Conservation (phyloP, 345 rosid species). For the Kandelia obovata region DNA sequence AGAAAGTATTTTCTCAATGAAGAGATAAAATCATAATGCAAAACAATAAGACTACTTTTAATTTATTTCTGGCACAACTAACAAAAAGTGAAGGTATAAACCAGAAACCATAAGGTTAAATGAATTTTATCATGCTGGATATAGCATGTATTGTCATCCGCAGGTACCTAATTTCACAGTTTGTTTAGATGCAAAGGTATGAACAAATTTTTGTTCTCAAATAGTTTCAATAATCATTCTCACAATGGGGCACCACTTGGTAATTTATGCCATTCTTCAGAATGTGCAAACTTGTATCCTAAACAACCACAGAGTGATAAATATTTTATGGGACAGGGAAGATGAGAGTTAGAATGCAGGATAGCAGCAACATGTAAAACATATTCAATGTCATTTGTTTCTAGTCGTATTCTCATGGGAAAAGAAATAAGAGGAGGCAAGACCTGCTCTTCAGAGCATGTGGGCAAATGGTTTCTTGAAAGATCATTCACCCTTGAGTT, state of each 20-base stretch:
- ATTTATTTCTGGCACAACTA: not conserved
- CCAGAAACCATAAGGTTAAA: not conserved
- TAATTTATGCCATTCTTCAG: not conserved
- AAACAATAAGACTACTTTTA: not conserved
- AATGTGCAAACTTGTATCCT: not conserved
- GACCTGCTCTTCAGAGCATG: constrained; percentile 59
- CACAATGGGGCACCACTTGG: not conserved
- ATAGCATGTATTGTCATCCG: not conserved
- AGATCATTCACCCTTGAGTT: constrained; percentile 36
- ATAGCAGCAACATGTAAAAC: too few species aligned
- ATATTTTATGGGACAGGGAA: too few species aligned
- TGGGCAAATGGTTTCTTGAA: constrained; percentile 34
- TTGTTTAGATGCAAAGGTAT: not conserved
- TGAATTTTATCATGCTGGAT: too few species aligned
- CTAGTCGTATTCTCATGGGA: not conserved
- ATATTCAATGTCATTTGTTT: not conserved
- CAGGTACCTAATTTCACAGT: not conserved
- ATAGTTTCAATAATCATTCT: not conserved
- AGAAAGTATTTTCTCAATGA: not conserved
- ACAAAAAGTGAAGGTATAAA: not conserved
- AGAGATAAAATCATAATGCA: not conserved
- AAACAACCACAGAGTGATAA: too few species aligned
- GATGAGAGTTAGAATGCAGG: too few species aligned
- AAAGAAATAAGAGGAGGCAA: constrained; percentile 6
- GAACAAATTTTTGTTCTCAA: not conserved